A percentile compares a stretch with the other conserved stretches of the same genome.
phyloP scores from a whole-genome alignment of 129 eudicot species.

The Calendula officinalis region DNA sequence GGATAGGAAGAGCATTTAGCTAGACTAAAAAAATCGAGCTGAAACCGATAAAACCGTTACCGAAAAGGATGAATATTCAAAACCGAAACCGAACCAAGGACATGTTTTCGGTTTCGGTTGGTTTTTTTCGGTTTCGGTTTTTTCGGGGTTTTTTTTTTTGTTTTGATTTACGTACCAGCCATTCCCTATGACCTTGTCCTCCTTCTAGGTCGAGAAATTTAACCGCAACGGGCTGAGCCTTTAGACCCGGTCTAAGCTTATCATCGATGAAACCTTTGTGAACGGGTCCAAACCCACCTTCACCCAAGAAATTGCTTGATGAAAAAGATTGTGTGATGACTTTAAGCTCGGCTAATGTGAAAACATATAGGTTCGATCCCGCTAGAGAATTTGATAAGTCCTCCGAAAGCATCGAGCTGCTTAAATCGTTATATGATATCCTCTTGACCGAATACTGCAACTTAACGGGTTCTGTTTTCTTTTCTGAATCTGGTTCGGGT shows the following conservation, averaged over 20 bases:
- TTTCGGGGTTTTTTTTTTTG: no score
- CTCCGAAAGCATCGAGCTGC: slow-evolving; percentile 45
- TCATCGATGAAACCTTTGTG: slow-evolving; percentile 91
- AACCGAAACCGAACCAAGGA: no score
- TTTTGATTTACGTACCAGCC: slow-evolving; percentile 71
- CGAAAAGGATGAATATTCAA: no score
- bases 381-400: slow-evolving; percentile 68
- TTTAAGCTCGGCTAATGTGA: slow-evolving; percentile 64
- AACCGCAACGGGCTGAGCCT: slow-evolving; percentile 94
- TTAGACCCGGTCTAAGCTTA: slow-evolving; percentile 71
- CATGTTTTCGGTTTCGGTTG: no score
- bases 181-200: slow-evolving; percentile 83
- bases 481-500: neutral
- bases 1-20: no score
- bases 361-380: slow-evolving; percentile 67
- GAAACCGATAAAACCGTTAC: no score
- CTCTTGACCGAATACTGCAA: slow-evolving; percentile 41
- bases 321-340: slow-evolving; percentile 77
- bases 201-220: slow-evolving; percentile 77
- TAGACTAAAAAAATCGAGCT: no score
- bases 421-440: slow-evolving; percentile 49
- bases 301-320: slow-evolving; percentile 66
- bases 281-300: slow-evolving; percentile 96
- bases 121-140: no score
- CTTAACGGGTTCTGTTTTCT: slow-evolving; percentile 15